A percentile compares a stretch with the other conserved stretches of the same genome.
phyloP scores from a whole-genome alignment of 2,329 filamentous ascomycete species.

The Chalaropsis thielavioides region DNA sequence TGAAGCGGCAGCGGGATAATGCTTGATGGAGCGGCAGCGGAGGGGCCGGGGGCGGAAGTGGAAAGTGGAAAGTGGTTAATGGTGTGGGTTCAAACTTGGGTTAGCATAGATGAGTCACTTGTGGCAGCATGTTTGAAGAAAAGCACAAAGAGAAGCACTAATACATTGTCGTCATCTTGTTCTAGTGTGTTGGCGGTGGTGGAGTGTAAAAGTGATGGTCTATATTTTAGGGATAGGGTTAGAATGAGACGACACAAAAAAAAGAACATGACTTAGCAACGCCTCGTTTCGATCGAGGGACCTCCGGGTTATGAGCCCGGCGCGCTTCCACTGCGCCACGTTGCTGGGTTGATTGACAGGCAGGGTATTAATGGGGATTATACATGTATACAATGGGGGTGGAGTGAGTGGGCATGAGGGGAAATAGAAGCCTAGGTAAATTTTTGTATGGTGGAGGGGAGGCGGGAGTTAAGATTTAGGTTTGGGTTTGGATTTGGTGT shows the following conservation, averaged over 20 bases:
- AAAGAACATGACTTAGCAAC: slow-evolving; percentile 4
- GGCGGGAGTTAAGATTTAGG: no score
- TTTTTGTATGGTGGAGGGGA: neutral
- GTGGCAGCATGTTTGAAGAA: no score
- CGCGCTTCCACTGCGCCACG: slow-evolving; percentile 18
- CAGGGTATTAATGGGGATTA: neutral
- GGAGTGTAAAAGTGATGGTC: neutral
- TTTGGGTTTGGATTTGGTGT: no score
- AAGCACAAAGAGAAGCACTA: no score
- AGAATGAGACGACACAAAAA: neutral
- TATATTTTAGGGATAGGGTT: neutral
- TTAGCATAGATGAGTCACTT: no score
- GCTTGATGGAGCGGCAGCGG: neutral
- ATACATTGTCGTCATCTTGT: no score
- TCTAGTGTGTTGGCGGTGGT: no score
- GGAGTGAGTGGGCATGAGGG: no score
- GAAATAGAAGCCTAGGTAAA: neutral
- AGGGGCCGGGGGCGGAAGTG: neutral
- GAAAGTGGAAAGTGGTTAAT: neutral
- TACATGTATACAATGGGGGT: neutral
- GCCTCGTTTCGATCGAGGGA: slow-evolving; percentile 18
- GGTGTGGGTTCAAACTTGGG: neutral
- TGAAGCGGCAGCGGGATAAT: slow-evolving; percentile 48
- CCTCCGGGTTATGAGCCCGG: slow-evolving; percentile 18
- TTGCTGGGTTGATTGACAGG: slow-evolving; percentile 5